A percentile compares a stretch with the other conserved stretches of the same genome.
These are phyloP conservation scores for Gloeophyllum trabeum DNA, from an alignment of 768 basidiomycete species.

Conservation along the genomic window DNA sequence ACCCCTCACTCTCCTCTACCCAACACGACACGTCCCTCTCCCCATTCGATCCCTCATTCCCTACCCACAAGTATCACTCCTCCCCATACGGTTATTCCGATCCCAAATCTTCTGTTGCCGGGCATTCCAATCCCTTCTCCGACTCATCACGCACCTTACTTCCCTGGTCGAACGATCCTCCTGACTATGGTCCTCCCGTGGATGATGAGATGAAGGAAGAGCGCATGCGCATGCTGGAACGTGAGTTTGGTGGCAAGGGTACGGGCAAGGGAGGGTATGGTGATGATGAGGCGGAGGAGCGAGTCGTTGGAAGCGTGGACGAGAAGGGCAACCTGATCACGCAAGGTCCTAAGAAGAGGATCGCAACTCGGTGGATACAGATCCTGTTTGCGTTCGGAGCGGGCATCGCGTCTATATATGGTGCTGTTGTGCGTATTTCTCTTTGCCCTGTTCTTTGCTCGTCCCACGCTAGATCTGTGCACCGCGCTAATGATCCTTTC, in stretches of 20 bases:
- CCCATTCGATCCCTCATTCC: constrained; percentile 24
- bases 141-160: constrained; percentile 33
- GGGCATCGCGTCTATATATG: constrained; percentile 48
- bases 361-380: constrained; percentile 34
- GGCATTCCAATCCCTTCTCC: constrained; percentile 24
- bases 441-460: not conserved
- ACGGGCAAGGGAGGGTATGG: constrained; percentile 16
- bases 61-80: constrained; percentile 16
- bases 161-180: constrained; percentile 42
- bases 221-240: constrained; percentile 59
- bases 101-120: constrained; percentile 14
- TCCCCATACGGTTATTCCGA: constrained; percentile 16
- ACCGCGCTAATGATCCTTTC: not conserved
- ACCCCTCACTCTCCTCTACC: constrained; percentile 4
- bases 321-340: constrained; percentile 48
- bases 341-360: constrained; percentile 50
- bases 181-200: constrained; percentile 29
- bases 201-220: constrained; percentile 52
- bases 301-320: constrained; percentile 48
- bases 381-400: constrained; percentile 38
- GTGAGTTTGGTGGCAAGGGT: constrained; percentile 42
- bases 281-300: constrained; percentile 34
- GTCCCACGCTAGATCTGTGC: too few species aligned
- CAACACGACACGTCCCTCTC: constrained; percentile 12
- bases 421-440: constrained; percentile 38